Conservation (phyloP, 2,329 filamentous ascomycete genomes). For the Diplodia corticola region DNA sequence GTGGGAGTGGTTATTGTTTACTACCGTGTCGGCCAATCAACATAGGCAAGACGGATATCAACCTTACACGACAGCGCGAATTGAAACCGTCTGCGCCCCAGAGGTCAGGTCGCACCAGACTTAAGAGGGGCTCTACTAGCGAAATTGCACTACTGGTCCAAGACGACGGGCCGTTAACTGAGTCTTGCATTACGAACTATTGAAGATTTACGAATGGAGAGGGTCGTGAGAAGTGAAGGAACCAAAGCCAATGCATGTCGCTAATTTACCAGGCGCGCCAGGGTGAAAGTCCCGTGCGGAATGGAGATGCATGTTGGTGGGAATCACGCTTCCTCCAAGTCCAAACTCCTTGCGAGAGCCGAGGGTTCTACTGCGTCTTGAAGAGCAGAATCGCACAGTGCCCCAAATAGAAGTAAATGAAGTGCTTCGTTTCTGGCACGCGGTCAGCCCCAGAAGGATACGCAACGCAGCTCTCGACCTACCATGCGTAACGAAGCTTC, state of each 20-base stretch:
- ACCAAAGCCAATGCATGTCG: conserved; percentile 8
- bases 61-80: neutral
- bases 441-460: conserved; percentile 28
- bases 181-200: conserved; percentile 18
- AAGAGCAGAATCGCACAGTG: conserved; percentile 98
- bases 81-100: neutral
- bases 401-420: conserved; percentile 99
- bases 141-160: neutral
- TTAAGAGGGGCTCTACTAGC: neutral
- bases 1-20: neutral
- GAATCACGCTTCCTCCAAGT: neutral
- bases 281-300: neutral
- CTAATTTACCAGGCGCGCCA: neutral
- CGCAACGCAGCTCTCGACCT: conserved; percentile 35
- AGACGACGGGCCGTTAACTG: neutral
- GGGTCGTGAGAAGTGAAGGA: conserved; percentile 2
- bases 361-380: conserved; percentile 79
- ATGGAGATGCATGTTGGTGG: conserved; percentile 1
- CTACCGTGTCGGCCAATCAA: neutral
- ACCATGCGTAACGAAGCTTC: conserved; percentile 98
- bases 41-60: neutral
- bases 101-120: neutral
- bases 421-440: conserved; percentile 89
- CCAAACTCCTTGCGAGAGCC: conserved; percentile 1
- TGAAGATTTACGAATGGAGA: conserved; percentile 8